Conservation (phyloP, 2,329 filamentous ascomycete species). For the Dactylonectria estremocensis region DNA sequence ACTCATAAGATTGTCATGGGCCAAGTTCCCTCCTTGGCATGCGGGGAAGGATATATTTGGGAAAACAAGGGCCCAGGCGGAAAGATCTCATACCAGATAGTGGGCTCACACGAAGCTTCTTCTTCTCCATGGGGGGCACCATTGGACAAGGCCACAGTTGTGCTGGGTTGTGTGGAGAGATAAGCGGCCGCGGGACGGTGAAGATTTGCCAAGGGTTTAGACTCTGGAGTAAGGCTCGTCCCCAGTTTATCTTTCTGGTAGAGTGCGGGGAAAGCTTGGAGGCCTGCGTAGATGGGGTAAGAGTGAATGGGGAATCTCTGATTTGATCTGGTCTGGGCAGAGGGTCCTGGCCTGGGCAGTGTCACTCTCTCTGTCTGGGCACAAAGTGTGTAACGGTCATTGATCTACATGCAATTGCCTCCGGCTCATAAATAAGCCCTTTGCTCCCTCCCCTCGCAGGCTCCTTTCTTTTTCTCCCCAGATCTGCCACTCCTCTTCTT, state of each 20-base stretch:
- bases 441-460: too few species aligned
- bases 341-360: too few species aligned
- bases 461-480: not conserved
- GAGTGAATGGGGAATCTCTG: not conserved
- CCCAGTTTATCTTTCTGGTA: not conserved
- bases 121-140: not conserved
- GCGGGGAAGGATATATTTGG: constrained; percentile 18
- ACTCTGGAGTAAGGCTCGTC: not conserved
- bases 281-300: not conserved
- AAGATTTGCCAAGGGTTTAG: not conserved
- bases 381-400: not conserved
- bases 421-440: not conserved
- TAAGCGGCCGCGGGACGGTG: not conserved
- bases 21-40: constrained; percentile 28
- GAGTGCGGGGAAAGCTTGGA: not conserved
- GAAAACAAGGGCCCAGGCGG: not conserved
- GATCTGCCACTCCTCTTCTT: not conserved
- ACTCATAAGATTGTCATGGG: not conserved
- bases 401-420: not conserved
- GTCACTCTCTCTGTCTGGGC: too few species aligned
- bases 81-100: not conserved
- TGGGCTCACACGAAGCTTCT: not conserved
- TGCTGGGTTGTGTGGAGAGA: not conserved
- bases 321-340: not conserved
- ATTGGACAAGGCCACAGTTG: too few species aligned